Base-by-base conservation (phyloP, 352 stramenopile genomes). In the Saprolegnia parasitica region DNA sequence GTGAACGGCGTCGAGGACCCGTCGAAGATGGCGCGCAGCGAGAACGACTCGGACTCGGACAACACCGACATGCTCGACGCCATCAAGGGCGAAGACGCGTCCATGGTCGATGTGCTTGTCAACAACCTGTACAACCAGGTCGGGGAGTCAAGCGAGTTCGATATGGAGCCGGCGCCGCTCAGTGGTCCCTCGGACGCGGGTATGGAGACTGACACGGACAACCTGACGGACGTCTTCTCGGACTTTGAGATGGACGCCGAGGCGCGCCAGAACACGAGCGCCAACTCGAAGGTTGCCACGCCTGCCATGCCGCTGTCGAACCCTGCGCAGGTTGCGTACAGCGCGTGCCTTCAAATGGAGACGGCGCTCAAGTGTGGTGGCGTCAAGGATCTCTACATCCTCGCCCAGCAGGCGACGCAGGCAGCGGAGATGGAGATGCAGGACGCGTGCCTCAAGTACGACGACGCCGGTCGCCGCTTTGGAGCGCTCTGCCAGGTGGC, bases 391-490 rank as follows among this genome's bases (percentile, higher is more conserved):
- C 50, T 70, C 39, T 29, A 23, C 23, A n/a, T 70, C 40, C 63
- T 70, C 21, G 63, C 63, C 2, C 63, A 70, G 29, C 63, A 70
- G 52, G 63, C 63, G 4, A 70, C 63, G 6, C 63, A 70, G 42
- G 63, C 63, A n/a, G 63, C 63, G 10, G 63, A 70, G n/a, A 29
- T 70, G 32, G 63, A 70, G 37, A 70, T 70, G 63, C 46, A 70
- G 39, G 63, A 70, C 23, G 63, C 47, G 54, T 70, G 63, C 45
- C 32, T 61, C n/a, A 70, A 70, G 63, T 70, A 70, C 26, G 63
- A 70, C 45, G 63, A 70, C 37, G 63, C 63, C 0, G 63, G 63
- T 15, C 63, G 63, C 40, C 63, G 63, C 26, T 70, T 70, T 62
- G 63, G 63, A 26, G 63, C 63, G 15, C 23, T 70, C 20, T 70